These are phyloP conservation scores for Coniferiporia sulphurascens DNA, from an alignment of 1,284 basidiomycete genomes.

Conservation along the genomic window DNA sequence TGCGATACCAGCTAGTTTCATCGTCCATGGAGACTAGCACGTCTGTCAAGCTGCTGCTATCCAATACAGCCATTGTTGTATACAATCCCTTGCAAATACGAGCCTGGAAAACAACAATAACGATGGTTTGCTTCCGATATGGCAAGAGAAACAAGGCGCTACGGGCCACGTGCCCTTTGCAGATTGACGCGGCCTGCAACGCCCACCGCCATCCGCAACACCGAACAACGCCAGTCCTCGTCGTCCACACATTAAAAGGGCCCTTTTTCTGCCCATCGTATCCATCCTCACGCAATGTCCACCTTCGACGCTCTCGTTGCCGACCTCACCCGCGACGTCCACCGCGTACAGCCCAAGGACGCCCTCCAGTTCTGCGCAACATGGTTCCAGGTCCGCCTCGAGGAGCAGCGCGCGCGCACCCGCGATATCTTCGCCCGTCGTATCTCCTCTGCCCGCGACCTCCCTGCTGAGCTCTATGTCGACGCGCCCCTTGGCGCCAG, in stretches of 20 bases:
- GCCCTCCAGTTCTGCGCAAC: constrained; percentile 91
- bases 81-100: too few relatives aligned
- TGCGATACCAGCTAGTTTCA: too few relatives aligned
- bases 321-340: constrained; percentile 83
- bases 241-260: constrained; percentile 3
- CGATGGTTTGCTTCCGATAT: too few relatives aligned
- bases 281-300: constrained; percentile 38
- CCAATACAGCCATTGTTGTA: too few relatives aligned
- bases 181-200: neutral
- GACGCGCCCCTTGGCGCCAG: constrained; percentile 44
- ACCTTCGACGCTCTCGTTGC: constrained; percentile 78
- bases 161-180: too few relatives aligned
- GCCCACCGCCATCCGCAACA: neutral
- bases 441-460: constrained; percentile 41
- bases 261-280: neutral
- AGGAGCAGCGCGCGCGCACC: constrained; percentile 73
- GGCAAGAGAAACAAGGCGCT: too few relatives aligned
- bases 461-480: constrained; percentile 55
- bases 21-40: too few relatives aligned
- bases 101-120: too few relatives aligned
- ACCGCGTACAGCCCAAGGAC: constrained; percentile 83
- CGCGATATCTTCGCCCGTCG: constrained; percentile 57
- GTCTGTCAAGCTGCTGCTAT: too few relatives aligned
- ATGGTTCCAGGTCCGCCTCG: constrained; percentile 88
- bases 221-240: neutral